Evolutionary conservation across 371 early-diverging fungal species (phyloP).

Genomic region (Furculomyces boomerangus): DNA sequence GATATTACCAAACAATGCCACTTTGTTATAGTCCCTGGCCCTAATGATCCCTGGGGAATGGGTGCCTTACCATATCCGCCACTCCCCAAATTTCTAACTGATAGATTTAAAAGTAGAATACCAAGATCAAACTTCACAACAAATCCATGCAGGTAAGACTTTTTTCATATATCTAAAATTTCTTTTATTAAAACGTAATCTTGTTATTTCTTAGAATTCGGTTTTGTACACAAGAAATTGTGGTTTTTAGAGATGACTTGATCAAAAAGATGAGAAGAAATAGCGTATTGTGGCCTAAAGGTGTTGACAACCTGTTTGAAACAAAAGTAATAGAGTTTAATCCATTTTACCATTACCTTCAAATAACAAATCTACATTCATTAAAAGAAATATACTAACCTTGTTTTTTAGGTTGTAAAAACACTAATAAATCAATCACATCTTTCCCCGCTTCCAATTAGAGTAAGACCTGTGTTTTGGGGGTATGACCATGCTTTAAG

Average conservation of each 20-base stretch:
- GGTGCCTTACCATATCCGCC: constrained; percentile 51
- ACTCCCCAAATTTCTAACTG: constrained; percentile 50
- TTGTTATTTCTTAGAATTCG: constrained; percentile 33
- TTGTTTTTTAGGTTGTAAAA: constrained; percentile 39
- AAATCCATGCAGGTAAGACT: constrained; percentile 55
- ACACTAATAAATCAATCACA: constrained; percentile 74
- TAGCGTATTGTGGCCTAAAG: constrained; percentile 35
- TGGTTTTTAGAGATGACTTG: constrained; percentile 70
- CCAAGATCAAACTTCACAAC: constrained; percentile 43
- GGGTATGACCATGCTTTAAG: constrained; percentile 63
- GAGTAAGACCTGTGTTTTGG: constrained; percentile 55
- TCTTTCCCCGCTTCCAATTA: constrained; percentile 58
- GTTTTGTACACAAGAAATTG: constrained; percentile 70
- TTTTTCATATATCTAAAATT: background rate
- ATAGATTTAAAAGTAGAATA: constrained; percentile 32
- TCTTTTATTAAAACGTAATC: background rate
- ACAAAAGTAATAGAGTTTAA: constrained; percentile 30
- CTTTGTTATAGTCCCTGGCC: constrained; percentile 81
- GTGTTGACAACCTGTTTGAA: constrained; percentile 31
- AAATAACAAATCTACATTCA: background rate
- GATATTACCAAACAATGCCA: constrained; percentile 39
- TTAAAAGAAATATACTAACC: constrained; percentile 4
- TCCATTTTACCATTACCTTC: background rate
- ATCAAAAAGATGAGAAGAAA: constrained; percentile 56
- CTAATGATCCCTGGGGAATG: constrained; percentile 62